Evolutionary conservation across 495 filamentous ascomycete species (phyloP).

Genomic region (Aspergillus egyptiacus): DNA sequence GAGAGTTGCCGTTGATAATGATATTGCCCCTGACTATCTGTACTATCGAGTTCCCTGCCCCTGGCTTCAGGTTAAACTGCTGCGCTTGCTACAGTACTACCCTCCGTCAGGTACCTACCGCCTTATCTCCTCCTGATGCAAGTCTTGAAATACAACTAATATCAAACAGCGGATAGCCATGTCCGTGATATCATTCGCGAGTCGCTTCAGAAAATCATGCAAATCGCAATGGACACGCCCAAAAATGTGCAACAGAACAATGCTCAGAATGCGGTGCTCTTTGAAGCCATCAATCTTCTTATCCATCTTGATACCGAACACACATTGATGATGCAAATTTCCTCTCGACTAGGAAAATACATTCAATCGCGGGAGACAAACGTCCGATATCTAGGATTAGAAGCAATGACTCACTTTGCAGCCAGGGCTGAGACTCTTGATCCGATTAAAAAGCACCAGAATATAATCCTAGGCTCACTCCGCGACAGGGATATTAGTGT

Average conservation of each 20-base stretch:
- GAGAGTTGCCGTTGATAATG: conserved; percentile 80
- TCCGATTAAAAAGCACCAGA: conserved; percentile 97
- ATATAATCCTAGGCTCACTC: conserved; percentile 87
- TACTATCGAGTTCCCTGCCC: conserved; percentile 99
- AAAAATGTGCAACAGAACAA: conserved; percentile 99
- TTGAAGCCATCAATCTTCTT: conserved; percentile 97
- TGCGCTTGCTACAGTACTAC: conserved; percentile 91
- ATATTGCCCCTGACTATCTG: conserved; percentile 80
- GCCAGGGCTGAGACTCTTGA: conserved; percentile 91
- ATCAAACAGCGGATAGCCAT: conserved; percentile 71
- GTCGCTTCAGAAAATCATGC: conserved; percentile 82
- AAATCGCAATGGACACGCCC: conserved; percentile 82
- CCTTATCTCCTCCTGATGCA: background rate
- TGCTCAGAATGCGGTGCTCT: conserved; percentile 95
- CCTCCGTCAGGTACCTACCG: conserved; percentile 73
- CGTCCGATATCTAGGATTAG: conserved; percentile 91
- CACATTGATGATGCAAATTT: conserved; percentile 93
- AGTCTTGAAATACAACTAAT: conserved; percentile 13
- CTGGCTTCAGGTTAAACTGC: conserved; percentile 94
- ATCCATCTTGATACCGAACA: conserved; percentile 99
- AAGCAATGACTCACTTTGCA: conserved; percentile 97
- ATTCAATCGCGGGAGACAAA: conserved; percentile 97
- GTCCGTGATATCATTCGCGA: conserved; percentile 89
- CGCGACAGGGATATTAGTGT: conserved; percentile 97
- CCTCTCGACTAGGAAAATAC: conserved; percentile 87